Evolutionary conservation across 2,329 filamentous ascomycete genomes (phyloP).

Genomic region (Blumeria hordei): DNA sequence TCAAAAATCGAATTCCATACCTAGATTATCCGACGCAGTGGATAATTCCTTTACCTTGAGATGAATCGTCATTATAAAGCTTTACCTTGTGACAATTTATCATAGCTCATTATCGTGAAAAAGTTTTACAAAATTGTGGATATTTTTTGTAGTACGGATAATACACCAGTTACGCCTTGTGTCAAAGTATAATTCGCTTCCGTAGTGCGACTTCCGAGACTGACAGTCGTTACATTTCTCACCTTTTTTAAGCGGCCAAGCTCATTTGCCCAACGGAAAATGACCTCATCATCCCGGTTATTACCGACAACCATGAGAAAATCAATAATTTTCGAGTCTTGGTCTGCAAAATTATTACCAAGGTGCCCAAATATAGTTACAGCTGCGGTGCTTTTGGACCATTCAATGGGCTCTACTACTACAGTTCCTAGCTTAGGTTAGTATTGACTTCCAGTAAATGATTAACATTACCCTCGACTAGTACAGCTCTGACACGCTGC

Average conservation of each 20-base stretch:
- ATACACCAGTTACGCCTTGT: conserved; percentile 53
- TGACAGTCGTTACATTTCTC: conserved; percentile 59
- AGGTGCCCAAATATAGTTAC: conserved; percentile 40
- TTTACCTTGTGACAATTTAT: too few species aligned
- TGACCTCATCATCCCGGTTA: conserved; percentile 76
- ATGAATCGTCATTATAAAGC: too few species aligned
- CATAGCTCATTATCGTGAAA: too few species aligned
- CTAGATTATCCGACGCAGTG: too few species aligned
- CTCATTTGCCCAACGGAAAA: conserved; percentile 83
- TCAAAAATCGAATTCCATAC: too few species aligned
- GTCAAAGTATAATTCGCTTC: conserved; percentile 68
- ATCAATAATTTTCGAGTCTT: conserved; percentile 29
- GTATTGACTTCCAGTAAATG: background rate
- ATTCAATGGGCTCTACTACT: conserved; percentile 63
- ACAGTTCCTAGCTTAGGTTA: conserved; percentile 29
- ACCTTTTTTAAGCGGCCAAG: conserved; percentile 34
- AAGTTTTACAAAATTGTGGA: conserved; percentile 8
- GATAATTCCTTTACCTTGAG: too few species aligned
- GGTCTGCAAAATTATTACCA: conserved; percentile 15
- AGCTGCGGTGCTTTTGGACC: conserved; percentile 70
- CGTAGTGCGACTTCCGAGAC: conserved; percentile 66
- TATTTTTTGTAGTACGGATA: conserved; percentile 21
- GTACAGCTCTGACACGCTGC: conserved; percentile 64
- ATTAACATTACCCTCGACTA: conserved; percentile 31
- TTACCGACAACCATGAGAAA: conserved; percentile 82